Evolutionary conservation across 129 eudicot genomes (phyloP).

Genomic region (Lonicera japonica): DNA sequence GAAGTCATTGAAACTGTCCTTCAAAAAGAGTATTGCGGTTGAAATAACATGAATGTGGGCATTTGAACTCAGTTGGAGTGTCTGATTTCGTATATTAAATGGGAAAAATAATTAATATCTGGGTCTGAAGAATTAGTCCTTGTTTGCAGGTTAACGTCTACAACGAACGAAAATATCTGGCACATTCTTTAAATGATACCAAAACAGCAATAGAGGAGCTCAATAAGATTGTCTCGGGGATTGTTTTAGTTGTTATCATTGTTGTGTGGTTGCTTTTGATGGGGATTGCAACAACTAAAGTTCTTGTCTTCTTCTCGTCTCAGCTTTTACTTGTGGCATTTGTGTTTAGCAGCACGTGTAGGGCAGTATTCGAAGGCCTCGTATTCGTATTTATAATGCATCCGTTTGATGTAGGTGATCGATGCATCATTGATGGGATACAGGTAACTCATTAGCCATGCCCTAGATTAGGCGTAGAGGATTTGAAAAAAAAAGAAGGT

Average conservation of each 20-base stretch:
- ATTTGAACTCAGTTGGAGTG: no score
- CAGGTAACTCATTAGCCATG: no score
- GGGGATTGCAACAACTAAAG: slow-evolving; percentile 56
- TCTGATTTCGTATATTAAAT: no score
- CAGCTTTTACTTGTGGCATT: slow-evolving; percentile 54
- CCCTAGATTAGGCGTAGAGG: no score
- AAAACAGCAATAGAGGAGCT: slow-evolving; percentile 67
- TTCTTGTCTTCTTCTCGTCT: slow-evolving; percentile 57
- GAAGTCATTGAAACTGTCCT: no score
- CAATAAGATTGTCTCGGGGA: slow-evolving; percentile 41
- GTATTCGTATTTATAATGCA: no score
- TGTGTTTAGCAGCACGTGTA: slow-evolving; percentile 52
- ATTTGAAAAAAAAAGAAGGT: neutral
- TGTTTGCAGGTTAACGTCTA: slow-evolving; percentile 48
- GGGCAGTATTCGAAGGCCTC: no score
- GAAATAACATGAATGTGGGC: no score
- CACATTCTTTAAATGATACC: slow-evolving; percentile 54
- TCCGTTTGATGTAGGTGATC: no score
- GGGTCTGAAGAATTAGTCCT: slow-evolving; percentile 2
- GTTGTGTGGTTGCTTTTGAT: slow-evolving; percentile 56
- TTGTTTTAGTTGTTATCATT: slow-evolving; percentile 23
- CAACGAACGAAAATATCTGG: slow-evolving; percentile 51
- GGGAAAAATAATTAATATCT: neutral
- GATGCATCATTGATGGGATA: no score
- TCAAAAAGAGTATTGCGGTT: no score